Percentiles rank a stretch among this genome's conserved stretches.
Conservation (phyloP, 352 stramenopile species). For the Globisporangium paddicum region DNA sequence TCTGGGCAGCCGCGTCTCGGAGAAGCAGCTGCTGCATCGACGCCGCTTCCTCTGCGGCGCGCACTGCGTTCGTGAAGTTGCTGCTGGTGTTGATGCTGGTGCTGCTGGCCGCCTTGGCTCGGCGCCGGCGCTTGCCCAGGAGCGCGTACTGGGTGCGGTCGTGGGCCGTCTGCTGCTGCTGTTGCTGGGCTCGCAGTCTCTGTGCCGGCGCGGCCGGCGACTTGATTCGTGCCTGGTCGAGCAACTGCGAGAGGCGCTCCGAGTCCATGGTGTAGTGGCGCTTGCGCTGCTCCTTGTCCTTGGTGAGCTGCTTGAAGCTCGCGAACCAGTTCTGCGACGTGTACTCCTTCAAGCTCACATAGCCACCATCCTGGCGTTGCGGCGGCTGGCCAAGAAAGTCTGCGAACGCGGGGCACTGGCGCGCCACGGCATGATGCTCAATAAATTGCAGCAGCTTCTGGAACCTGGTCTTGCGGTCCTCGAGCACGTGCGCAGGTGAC, state of each 20-base stretch:
- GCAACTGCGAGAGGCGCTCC: slow-evolving; percentile 9
- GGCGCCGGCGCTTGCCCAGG: slow-evolving; percentile 11
- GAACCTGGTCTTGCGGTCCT: slow-evolving; percentile 50
- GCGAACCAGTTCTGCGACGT: slow-evolving; percentile 59
- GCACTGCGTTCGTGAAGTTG: neutral
- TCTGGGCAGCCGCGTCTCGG: slow-evolving; percentile 24
- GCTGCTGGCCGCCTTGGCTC: neutral
- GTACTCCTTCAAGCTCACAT: slow-evolving; percentile 75
- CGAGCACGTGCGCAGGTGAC: slow-evolving; percentile 36
- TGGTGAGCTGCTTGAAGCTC: slow-evolving; percentile 51
- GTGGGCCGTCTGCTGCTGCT: neutral
- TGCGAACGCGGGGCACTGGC: slow-evolving; percentile 28
- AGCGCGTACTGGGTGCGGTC: slow-evolving; percentile 1
- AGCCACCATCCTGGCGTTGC: slow-evolving; percentile 50
- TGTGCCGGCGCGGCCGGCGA: neutral
- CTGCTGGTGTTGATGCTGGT: neutral
- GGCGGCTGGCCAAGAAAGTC: slow-evolving; percentile 58
- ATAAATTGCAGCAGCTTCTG: slow-evolving; percentile 54
- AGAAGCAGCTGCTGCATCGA: neutral
- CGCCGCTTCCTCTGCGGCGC: neutral
- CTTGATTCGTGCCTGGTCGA: slow-evolving; percentile 4
- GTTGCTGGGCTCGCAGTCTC: neutral
- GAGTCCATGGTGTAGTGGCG: slow-evolving; percentile 24
- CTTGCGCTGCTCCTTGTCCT: slow-evolving; percentile 26
- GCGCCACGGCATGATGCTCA: slow-evolving; percentile 40